These are phyloP conservation scores for Nemania abortiva DNA, from an alignment of 2,329 filamentous ascomycete species.

Conservation along the genomic window DNA sequence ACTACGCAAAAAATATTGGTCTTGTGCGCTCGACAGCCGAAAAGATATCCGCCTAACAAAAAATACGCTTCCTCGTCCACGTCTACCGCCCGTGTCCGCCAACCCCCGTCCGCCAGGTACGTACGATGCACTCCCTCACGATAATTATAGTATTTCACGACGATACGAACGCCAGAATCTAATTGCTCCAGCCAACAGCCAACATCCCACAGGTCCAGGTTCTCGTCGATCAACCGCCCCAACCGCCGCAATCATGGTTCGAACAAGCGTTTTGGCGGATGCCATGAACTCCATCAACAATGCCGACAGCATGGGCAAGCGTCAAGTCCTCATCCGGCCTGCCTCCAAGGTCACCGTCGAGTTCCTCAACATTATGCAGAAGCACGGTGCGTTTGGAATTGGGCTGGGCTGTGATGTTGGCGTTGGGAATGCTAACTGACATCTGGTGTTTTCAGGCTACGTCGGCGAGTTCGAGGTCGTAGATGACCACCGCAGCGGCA, in stretches of 20 bases:
- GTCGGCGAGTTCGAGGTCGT: slow-evolving; percentile 35
- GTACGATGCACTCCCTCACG: neutral
- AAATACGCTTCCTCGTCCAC: slow-evolving; percentile 18
- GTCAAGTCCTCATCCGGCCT: slow-evolving; percentile 32
- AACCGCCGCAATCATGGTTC: slow-evolving; percentile 35
- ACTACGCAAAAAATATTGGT: slow-evolving; percentile 25
- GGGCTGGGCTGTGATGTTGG: too few species aligned
- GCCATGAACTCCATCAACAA: slow-evolving; percentile 36
- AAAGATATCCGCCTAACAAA: slow-evolving; percentile 12
- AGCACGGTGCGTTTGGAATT: slow-evolving; percentile 22
- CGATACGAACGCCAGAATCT: too few species aligned
- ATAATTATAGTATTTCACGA: too few species aligned
- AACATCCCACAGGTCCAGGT: slow-evolving; percentile 16
- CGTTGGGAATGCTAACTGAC: too few species aligned
- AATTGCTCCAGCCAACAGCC: slow-evolving; percentile 8
- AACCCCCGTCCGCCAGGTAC: slow-evolving; percentile 31
- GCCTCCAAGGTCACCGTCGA: slow-evolving; percentile 36
- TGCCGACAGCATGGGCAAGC: slow-evolving; percentile 35
- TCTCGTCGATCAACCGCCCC: slow-evolving; percentile 22
- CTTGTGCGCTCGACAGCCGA: slow-evolving; percentile 33
- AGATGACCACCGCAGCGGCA: slow-evolving; percentile 37
- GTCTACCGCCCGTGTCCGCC: slow-evolving; percentile 31
- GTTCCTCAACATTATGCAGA: slow-evolving; percentile 38
- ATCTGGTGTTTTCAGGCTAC: too few species aligned
- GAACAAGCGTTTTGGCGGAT: slow-evolving; percentile 34